Evolutionary conservation across 768 basidiomycete species (phyloP), one percentile per base, ranked within the genome.

Genomic region (Hypholoma sublateritium): DNA sequence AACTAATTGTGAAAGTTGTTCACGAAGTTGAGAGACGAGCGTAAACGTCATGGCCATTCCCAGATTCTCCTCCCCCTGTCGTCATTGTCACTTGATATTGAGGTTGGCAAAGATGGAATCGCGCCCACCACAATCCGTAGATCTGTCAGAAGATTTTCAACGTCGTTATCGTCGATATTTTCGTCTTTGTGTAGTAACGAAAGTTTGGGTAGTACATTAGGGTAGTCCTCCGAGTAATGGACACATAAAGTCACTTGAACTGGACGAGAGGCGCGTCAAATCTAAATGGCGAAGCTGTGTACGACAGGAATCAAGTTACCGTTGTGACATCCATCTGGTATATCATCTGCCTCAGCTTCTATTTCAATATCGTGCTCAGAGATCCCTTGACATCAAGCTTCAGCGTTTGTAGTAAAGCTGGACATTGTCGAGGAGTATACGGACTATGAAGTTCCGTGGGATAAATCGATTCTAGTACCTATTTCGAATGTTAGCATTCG

Each of bases 31-130:
- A 0, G 91, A 88, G 11, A 94, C 87, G 16, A 99, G 78, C 0
- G 96, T 94, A 68, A 97, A 99, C 16, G 95, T 95, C 95, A 98
- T 98, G 2, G 97, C 95, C 89, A 95, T 95, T 42, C 93, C 93
- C 19, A 93, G 66, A 69, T 91, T 94, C 67, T 95, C 93, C 67
- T 88, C 83, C 54, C 89, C 91, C 89, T 91, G 53, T 55, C 50
- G 49, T 52, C 22, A 32, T 50, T 53, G 59, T 50, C 28, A 51
- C 39, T 32, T 32, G 28, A 32, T 5, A 32, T 32, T 32, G 28
- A 32, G 28, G 28, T 32, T 9, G 28, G 28, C 28, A 32, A 32
- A 32, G 28, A 9, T 32, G 28, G 5, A 32, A 28, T 32, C 9
- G 28, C 39, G 74, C 84, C 56, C 70, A 87, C 87, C 67, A 86